Conservation (phyloP, 1,284 basidiomycete genomes). For the Cryptococcus sp. region DNA sequence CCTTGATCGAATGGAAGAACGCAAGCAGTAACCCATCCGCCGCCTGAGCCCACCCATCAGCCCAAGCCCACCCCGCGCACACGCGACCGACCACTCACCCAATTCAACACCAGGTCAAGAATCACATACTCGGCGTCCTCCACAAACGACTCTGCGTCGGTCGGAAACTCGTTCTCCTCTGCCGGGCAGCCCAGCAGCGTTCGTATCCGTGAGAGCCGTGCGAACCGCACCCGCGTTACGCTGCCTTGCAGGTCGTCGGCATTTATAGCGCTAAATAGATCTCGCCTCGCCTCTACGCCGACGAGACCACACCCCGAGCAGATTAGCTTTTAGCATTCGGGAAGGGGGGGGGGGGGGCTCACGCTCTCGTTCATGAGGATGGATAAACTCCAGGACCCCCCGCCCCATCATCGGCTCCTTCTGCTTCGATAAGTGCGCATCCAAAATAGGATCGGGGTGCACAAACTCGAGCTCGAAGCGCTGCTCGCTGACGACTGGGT, state of each 20-base stretch:
- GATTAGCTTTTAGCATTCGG: too few relatives aligned
- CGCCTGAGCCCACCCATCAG: constrained; percentile 43
- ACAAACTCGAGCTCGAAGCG: constrained; percentile 68
- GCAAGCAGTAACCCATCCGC: constrained; percentile 86
- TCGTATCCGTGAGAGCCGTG: constrained; percentile 51
- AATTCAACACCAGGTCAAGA: constrained; percentile 90
- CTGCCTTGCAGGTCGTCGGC: constrained; percentile 81
- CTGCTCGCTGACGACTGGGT: background rate
- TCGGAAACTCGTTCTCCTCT: constrained; percentile 40
- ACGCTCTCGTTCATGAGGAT: constrained; percentile 79
- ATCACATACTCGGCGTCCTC: constrained; percentile 78
- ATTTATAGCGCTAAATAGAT: constrained; percentile 73
- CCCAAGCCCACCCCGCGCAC: too few relatives aligned
- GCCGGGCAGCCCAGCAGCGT: constrained; percentile 50
- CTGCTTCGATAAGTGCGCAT: constrained; percentile 70
- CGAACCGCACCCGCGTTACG: constrained; percentile 70
- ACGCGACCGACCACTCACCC: constrained; percentile 53
- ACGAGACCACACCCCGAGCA: too few relatives aligned
- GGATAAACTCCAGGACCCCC: constrained; percentile 78
- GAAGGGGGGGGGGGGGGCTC: constrained; percentile 2
- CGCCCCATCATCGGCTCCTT: constrained; percentile 66
- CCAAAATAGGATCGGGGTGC: constrained; percentile 83
- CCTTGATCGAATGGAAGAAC: constrained; percentile 82
- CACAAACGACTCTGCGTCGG: constrained; percentile 64
- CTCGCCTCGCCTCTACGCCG: constrained; percentile 58